Evolutionary conservation across 2,329 filamentous ascomycete species (phyloP).

Genomic region (Madurella mycetomatis): DNA sequence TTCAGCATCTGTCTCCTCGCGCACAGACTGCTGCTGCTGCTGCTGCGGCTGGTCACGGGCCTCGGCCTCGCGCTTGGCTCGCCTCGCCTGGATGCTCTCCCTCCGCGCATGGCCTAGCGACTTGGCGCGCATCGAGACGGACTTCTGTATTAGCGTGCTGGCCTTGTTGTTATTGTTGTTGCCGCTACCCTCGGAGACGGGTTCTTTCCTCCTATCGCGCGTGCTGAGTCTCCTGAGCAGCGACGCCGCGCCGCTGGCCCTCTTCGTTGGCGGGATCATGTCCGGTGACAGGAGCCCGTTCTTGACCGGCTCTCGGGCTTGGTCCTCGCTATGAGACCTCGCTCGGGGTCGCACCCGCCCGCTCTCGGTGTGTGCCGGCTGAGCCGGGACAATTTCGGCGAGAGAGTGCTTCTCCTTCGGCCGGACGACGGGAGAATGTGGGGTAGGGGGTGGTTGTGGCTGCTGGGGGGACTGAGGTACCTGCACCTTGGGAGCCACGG

Average conservation of each 20-base stretch:
- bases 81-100: conserved; percentile 86
- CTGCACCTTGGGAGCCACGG: conserved; percentile 21
- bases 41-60: conserved; percentile 26
- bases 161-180: conserved; percentile 29
- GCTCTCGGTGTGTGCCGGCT: conserved; percentile 79
- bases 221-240: conserved; percentile 89
- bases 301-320: conserved; percentile 69
- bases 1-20: conserved; percentile 86
- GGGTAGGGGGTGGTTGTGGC: conserved; percentile 15
- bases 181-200: conserved; percentile 44
- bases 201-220: conserved; percentile 63
- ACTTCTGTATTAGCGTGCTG: conserved; percentile 49
- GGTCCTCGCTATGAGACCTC: conserved; percentile 91
- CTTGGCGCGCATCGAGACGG: conserved; percentile 70
- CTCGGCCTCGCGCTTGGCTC: conserved; percentile 54
- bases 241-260: conserved; percentile 72
- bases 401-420: conserved; percentile 46
- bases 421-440: conserved; percentile 22
- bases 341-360: conserved; percentile 72
- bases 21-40: conserved; percentile 46
- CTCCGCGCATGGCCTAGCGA: conserved; percentile 83
- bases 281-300: conserved; percentile 53
- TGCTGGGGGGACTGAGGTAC: conserved; percentile 24
- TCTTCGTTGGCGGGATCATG: conserved; percentile 65
- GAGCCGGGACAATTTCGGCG: conserved; percentile 74